Evolutionary conservation across 225 moss, liverwort and hornwort genomes (phyloP).

Genomic region (Neckera pumila): DNA sequence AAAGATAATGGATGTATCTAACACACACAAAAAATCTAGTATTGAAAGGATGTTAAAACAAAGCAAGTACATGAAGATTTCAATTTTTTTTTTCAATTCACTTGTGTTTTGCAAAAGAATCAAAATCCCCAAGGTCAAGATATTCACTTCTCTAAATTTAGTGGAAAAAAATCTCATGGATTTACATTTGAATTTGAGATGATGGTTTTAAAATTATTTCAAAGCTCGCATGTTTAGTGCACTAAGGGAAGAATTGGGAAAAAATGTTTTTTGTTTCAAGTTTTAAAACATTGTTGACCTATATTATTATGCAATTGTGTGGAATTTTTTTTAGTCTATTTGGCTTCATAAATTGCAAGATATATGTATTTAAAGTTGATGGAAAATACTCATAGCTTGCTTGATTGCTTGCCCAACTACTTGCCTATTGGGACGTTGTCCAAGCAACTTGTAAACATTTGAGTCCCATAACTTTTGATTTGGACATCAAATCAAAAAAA

Average conservation of each 20-base stretch:
- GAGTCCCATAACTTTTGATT: neutral
- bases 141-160: neutral
- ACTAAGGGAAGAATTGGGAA: neutral
- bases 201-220: no score
- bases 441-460: neutral
- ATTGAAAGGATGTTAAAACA: neutral
- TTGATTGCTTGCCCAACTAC: neutral
- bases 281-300: neutral
- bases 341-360: neutral
- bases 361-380: neutral
- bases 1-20: neutral
- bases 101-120: neutral
- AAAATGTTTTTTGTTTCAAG: neutral
- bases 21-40: neutral
- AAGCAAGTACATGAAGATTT: neutral
- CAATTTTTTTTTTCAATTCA: fast-evolving
- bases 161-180: no score
- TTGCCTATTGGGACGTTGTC: fast-evolving
- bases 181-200: no score
- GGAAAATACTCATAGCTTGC: neutral
- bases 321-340: neutral
- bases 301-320: neutral
- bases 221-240: no score
- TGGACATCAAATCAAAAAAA: neutral
- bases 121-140: no score